Percentiles rank a stretch among this genome's conserved stretches.
phyloP scores from a whole-genome alignment of 2,329 filamentous ascomycete genomes.

The Trichoderma gracile region DNA sequence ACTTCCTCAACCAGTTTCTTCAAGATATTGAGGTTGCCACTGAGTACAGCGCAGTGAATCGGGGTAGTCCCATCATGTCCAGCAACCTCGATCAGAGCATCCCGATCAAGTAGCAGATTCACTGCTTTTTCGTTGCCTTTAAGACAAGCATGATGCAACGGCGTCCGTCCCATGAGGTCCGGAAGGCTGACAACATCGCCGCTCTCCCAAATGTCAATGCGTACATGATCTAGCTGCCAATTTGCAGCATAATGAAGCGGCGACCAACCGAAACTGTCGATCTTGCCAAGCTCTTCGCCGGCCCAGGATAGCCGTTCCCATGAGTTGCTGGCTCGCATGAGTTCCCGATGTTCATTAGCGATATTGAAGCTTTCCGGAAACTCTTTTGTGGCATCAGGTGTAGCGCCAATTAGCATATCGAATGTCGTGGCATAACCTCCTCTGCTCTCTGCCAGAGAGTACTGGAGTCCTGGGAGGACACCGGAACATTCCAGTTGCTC shows the following conservation, averaged over 20 bases:
- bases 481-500: neutral
- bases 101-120: neutral
- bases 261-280: conserved; percentile 5
- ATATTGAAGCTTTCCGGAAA: conserved; percentile 2
- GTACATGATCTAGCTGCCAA: neutral
- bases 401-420: neutral
- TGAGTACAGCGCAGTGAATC: conserved; percentile 16
- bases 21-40: neutral
- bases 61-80: conserved; percentile 5
- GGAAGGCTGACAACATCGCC: neutral
- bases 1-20: neutral
- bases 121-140: neutral
- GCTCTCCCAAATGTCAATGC: neutral
- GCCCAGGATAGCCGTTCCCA: neutral
- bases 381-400: accelerated
- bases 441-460: too few species aligned
- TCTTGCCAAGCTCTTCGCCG: neutral
- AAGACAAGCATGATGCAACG: conserved; percentile 12
- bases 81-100: neutral
- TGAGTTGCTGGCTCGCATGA: too few species aligned
- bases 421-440: neutral
- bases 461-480: neutral
- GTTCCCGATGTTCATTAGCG: neutral
- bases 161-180: conserved; percentile 17
- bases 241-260: conserved; percentile 21